Conservation (phyloP, 441 rosid genomes). For the Euphorbia schlechtendalii region DNA sequence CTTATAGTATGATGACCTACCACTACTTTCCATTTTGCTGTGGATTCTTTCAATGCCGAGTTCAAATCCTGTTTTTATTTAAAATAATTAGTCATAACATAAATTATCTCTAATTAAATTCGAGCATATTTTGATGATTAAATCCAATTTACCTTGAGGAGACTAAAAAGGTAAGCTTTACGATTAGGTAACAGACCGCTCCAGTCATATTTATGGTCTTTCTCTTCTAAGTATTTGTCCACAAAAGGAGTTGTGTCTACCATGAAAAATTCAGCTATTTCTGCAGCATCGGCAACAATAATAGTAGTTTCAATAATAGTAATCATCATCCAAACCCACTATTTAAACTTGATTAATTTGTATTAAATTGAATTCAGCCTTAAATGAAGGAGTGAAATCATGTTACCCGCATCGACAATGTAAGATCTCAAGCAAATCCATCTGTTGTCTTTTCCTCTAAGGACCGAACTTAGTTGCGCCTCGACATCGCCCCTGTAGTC, state of each 20-base stretch:
- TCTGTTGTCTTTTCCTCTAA: constrained; percentile 39
- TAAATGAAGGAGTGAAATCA: too few relatives aligned
- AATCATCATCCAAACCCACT: too few relatives aligned
- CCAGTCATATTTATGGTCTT: constrained; percentile 64
- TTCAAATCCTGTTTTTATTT: constrained; percentile 43
- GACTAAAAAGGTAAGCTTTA: constrained; percentile 38
- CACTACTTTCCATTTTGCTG: constrained; percentile 72
- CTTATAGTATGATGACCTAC: constrained; percentile 79
- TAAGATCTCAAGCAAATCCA: constrained; percentile 79
- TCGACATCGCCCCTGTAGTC: constrained; percentile 73
- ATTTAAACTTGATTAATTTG: too few relatives aligned
- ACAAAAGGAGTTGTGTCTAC: constrained; percentile 83
- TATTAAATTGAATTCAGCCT: too few relatives aligned
- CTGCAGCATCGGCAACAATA: constrained; percentile 23
- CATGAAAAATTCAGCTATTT: constrained; percentile 58
- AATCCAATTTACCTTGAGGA: constrained; percentile 31
- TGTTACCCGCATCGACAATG: constrained; percentile 49
- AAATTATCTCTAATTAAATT: not conserved
- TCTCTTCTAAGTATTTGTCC: constrained; percentile 41
- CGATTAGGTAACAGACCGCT: constrained; percentile 45
- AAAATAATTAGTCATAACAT: not conserved
- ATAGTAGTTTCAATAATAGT: too few relatives aligned
- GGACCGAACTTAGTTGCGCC: constrained; percentile 60
- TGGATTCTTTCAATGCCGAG: constrained; percentile 36
- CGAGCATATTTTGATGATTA: not conserved